Evolutionary conservation across 2,329 filamentous ascomycete genomes (phyloP), one percentile per base, ranked within the genome.

Genomic region (Thelonectria olida): DNA sequence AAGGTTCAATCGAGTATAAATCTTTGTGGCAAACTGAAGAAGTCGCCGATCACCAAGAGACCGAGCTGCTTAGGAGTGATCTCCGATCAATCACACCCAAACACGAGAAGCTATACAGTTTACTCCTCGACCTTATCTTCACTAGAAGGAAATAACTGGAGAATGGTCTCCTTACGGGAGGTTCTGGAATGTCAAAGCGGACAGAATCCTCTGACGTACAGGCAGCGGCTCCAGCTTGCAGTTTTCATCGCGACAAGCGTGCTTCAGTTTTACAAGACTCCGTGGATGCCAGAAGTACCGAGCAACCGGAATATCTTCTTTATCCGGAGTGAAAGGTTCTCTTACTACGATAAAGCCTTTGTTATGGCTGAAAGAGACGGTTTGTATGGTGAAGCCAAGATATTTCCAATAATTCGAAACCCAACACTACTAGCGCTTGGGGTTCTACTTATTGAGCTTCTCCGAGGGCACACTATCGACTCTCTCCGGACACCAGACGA

Each of bases 391-490:
- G n/a, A n/a, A n/a, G n/a, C n/a, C n/a, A n/a, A n/a, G n/a, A n/a
- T n/a, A n/a, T 9, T 13, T 7, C n/a, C 0, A 42, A n/a, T 3
- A 41, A 42, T 15, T 5, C 25, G 20, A 6, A 50, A 28, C 13
- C 31, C 42, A 20, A 31, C 20, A 7, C 41, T 61, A 1, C 12
- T 51, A 13, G 23, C 39, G 12, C 47, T 56, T 5, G 58, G 52
- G n/a, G 41, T 61, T 1, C 7, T 56, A 4, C 41, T 61, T 4
- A 56, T 56, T n/a, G 58, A 61, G 34, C 47, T 61, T 9, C 31
- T 52, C 2, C 39, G 38, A 4, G 58, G 52, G 2, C 20, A 25
- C 2, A 38, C 45, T 2, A 38, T 51, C 2, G 48, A 51, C 7
- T 19, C 6, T 2, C 34, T 39, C 2, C 22, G 19, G 28, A 1